Evolutionary conservation across 257 asterid species (phyloP).

Genomic region (Apocynum venetum): DNA sequence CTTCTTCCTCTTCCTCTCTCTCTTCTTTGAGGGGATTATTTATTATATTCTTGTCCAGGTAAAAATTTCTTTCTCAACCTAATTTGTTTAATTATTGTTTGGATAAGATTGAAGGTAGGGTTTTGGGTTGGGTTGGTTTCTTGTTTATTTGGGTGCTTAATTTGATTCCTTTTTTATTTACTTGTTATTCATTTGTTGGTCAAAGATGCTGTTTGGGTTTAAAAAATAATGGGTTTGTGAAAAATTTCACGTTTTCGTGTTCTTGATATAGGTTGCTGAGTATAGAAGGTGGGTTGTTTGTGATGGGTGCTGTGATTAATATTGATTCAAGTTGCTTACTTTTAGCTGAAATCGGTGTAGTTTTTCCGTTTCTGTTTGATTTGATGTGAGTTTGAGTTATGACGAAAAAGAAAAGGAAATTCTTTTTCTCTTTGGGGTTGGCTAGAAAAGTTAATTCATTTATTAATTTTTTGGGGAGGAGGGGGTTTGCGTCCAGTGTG

Average conservation of each 20-base stretch:
- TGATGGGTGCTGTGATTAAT: background rate
- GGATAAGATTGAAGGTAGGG: constrained; percentile 13
- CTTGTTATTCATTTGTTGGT: background rate
- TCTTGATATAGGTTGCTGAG: background rate
- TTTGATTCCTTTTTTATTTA: background rate
- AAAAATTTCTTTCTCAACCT: background rate
- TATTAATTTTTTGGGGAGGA: background rate
- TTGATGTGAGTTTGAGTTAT: background rate
- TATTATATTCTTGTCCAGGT: background rate
- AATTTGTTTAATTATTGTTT: background rate
- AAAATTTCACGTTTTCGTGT: background rate
- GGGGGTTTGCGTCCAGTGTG: background rate
- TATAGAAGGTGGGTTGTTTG: constrained; percentile 1
- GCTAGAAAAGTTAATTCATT: background rate
- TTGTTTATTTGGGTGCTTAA: constrained; percentile 7
- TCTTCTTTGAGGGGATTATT: background rate
- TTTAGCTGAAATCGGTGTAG: background rate
- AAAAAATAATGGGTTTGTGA: background rate
- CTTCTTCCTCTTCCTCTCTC: background rate
- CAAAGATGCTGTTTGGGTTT: background rate
- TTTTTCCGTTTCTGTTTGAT: background rate
- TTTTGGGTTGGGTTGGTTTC: constrained; percentile 1
- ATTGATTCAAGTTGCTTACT: background rate
- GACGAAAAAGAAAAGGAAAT: background rate
- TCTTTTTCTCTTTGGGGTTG: background rate